Percentiles rank a stretch among this genome's conserved stretches.
These are phyloP conservation scores for Alopecurus myosuroides DNA, from an alignment of 176 grass and related monocot genomes.

Conservation along the genomic window DNA sequence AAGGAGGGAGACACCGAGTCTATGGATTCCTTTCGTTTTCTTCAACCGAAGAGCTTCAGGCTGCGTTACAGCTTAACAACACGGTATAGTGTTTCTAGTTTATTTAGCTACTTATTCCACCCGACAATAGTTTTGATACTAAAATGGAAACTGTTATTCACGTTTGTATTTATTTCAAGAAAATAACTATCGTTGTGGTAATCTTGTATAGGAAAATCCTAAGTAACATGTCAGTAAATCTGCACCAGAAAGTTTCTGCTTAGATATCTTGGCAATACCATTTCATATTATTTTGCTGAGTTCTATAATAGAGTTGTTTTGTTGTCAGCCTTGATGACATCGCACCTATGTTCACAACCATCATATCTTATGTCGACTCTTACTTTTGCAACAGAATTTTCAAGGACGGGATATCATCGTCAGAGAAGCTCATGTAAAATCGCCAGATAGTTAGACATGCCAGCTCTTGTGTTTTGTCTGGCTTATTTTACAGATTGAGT, in stretches of 20 bases:
- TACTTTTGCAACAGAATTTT: conserved; percentile 47
- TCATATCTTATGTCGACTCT: conserved; percentile 1
- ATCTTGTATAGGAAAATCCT: neutral
- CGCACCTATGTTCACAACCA: neutral
- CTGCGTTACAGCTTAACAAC: conserved; percentile 39
- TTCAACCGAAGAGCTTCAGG: conserved; percentile 50
- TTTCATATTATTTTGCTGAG: neutral
- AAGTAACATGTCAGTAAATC: neutral
- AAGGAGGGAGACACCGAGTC: conserved; percentile 55
- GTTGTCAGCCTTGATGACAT: neutral
- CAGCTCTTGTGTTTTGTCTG: neutral
- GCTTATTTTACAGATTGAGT: conserved; percentile 5
- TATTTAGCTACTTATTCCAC: neutral
- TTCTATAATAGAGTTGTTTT: neutral
- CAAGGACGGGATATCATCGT: conserved; percentile 53
- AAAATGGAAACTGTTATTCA: neutral
- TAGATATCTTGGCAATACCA: neutral
- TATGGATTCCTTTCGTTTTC: conserved; percentile 73
- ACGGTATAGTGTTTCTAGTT: conserved; percentile 34
- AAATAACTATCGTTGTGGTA: neutral
- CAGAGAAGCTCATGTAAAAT: conserved; percentile 46
- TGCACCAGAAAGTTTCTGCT: neutral
- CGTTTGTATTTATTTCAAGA: neutral
- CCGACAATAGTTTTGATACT: neutral
- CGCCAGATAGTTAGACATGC: neutral